Evolutionary conservation across 192 early-diverging fungal genomes (phyloP).

Genomic region (Mortierella antarctica): DNA sequence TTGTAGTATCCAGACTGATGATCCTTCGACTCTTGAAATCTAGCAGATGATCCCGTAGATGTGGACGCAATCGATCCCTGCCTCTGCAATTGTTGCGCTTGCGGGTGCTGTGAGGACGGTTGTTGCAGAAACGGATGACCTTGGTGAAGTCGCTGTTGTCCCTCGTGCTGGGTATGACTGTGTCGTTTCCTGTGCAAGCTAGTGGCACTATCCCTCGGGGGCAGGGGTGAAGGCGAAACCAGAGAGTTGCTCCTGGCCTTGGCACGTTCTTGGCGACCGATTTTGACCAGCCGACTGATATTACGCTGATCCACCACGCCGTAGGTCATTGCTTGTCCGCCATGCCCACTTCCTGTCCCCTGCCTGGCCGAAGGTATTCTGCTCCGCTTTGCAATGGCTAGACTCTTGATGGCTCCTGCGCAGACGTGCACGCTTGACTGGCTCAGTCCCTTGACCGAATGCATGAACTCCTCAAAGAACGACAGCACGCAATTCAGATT

Average conservation of each 20-base stretch:
- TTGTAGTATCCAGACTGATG: slow-evolving; percentile 15
- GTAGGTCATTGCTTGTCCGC: not conserved
- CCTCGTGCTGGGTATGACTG: slow-evolving; percentile 41
- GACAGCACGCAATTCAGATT: slow-evolving; percentile 45
- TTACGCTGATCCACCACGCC: slow-evolving; percentile 14
- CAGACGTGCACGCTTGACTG: slow-evolving; percentile 47
- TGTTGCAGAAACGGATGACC: slow-evolving; percentile 14
- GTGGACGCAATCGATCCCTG: slow-evolving; percentile 20
- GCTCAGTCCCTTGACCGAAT: slow-evolving; percentile 46
- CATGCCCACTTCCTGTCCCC: slow-evolving; percentile 1
- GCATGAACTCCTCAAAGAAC: slow-evolving; percentile 56
- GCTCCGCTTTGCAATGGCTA: slow-evolving; percentile 43
- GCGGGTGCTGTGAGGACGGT: slow-evolving; percentile 1
- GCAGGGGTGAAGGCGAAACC: slow-evolving; percentile 15
- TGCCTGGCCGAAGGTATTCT: slow-evolving; percentile 21
- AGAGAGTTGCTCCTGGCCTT: slow-evolving; percentile 35
- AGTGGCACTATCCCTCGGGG: slow-evolving; percentile 1
- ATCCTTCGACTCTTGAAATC: slow-evolving; percentile 12
- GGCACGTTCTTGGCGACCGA: slow-evolving; percentile 46
- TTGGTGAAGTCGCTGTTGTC: slow-evolving; percentile 23
- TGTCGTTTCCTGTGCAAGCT: slow-evolving; percentile 34
- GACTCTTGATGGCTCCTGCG: slow-evolving; percentile 42
- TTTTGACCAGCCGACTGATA: slow-evolving; percentile 43
- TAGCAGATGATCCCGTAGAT: not conserved
- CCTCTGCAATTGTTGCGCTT: slow-evolving; percentile 21